Conservation (phyloP, 108 stramenopile species). For the Cyclotella choctawhatcheeana region DNA sequence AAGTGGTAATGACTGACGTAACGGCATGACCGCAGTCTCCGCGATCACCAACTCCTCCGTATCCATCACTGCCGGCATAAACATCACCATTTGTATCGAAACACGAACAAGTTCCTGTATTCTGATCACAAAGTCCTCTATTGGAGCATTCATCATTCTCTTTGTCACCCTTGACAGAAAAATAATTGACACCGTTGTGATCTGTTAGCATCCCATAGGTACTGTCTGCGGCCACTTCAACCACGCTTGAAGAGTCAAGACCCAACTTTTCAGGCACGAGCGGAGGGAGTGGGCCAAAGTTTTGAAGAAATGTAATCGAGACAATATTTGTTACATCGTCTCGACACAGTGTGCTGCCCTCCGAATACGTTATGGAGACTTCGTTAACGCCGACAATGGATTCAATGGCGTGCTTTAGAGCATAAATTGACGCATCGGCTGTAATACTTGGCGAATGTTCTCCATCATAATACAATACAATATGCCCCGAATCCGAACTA, state of each 20-base stretch:
- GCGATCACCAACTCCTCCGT: conserved; percentile 56
- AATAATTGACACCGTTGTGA: conserved; percentile 34
- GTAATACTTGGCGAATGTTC: conserved; percentile 25
- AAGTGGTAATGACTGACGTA: conserved; percentile 31
- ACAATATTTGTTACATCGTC: conserved; percentile 47
- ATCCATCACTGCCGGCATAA: conserved; percentile 71
- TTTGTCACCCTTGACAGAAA: conserved; percentile 57
- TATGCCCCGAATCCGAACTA: conserved; percentile 47
- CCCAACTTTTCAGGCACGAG: conserved; percentile 39
- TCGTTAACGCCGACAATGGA: conserved; percentile 39
- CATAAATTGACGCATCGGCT: conserved; percentile 34
- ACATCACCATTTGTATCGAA: conserved; percentile 50
- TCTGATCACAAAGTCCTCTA: conserved; percentile 61
- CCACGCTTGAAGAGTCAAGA: conserved; percentile 35
- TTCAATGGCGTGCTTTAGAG: conserved; percentile 60
- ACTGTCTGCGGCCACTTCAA: conserved; percentile 38
- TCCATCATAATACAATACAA: conserved; percentile 45
- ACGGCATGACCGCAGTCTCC: conserved; percentile 65
- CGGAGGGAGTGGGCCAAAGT: conserved; percentile 66
- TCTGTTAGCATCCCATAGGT: conserved; percentile 45
- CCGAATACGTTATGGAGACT: conserved; percentile 50
- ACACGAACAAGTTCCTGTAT: conserved; percentile 60
- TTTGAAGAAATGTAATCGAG: conserved; percentile 65
- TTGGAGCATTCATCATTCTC: conserved; percentile 72
- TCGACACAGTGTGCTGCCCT: conserved; percentile 42